A percentile compares a stretch with the other conserved stretches of the same genome.
phyloP scores from a whole-genome alignment of 179 eudicot genomes.

The Nepenthes alata region DNA sequence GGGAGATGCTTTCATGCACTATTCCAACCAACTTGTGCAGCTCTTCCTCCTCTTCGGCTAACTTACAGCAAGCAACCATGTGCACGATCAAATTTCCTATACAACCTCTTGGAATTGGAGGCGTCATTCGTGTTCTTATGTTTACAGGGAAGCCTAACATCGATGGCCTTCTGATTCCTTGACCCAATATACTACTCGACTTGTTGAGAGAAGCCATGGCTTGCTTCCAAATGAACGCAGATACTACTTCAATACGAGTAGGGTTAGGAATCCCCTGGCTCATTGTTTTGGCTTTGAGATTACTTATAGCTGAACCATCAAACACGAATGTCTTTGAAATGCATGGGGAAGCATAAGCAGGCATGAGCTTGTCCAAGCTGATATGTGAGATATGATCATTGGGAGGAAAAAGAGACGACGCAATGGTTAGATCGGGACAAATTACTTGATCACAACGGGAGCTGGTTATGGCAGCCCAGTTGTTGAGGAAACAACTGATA shows the following conservation, averaged over 20 bases:
- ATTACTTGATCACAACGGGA: neutral
- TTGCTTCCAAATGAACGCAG: constrained; percentile 32
- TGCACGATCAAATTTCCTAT: neutral
- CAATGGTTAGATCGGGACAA: neutral
- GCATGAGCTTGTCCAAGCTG: neutral
- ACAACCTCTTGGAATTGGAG: neutral
- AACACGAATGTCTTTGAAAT: constrained; percentile 16
- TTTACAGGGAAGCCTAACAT: neutral
- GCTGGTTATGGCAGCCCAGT: constrained; percentile 5
- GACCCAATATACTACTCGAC: neutral
- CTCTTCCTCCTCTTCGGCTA: neutral
- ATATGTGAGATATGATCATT: neutral
- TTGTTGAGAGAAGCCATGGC: constrained; percentile 3
- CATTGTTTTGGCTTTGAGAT: constrained; percentile 13
- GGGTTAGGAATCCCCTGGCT: constrained; percentile 15
- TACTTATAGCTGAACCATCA: constrained; percentile 5
- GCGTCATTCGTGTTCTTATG: neutral
- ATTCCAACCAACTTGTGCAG: neutral
- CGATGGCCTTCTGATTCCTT: neutral
- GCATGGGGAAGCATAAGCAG: constrained; percentile 8
- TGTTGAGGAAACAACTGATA: neutral
- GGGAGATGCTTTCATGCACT: neutral
- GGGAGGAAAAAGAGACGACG: neutral
- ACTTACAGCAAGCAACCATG: neutral
- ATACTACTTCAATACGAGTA: constrained; percentile 36